Evolutionary conservation across 2,329 filamentous ascomycete genomes (phyloP), one percentile per base, ranked within the genome.

Genomic region (Cladosporium sp.): DNA sequence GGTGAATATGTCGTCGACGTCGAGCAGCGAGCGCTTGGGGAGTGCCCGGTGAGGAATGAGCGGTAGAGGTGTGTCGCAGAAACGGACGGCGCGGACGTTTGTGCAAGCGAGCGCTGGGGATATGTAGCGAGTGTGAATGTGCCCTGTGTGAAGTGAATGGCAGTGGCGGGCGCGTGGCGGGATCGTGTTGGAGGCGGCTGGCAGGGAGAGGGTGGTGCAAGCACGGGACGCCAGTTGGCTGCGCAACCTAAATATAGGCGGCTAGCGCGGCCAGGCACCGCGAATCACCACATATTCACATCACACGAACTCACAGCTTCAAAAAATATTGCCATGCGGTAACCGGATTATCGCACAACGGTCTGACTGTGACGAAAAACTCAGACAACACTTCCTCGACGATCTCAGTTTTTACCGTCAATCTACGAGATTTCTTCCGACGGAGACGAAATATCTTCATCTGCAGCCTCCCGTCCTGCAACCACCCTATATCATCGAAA

Each of bases 111-210:
- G 48, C 27, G 36, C 40, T 38, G 40, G 34, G 13, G 18, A 34
- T 52, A 52, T 51, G 41, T 47, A 52, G 27, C 50, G 34, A 51
- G 34, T 29, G 40, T 44, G 48, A 43, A 15, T n/a, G 11, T 7
- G 32, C 32, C 22, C 22, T 27, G 22, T 4, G 5, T 5, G 9
- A 27, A 5, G 22, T 27, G 22, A 27, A 27, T 27, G 22, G 9
- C 5, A 9, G 43, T 45, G 36, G 30, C 32, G 43, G 24, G 43
- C 22, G 29, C 12, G 36, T 13, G 43, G 17, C 29, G 43, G 19
- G 36, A 30, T 19, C 43, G 43, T 45, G 43, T 29, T 30, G 36
- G 43, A 12, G 6, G 5, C 32, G 32, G 32, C 32, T 34, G 32
- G 32, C 12, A 15, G 32, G 32, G 11, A 15, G 32, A 4, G 27